These are phyloP conservation scores for Dothideomycetidae sp. DNA, from an alignment of 2,329 filamentous ascomycete genomes.

Conservation along the genomic window DNA sequence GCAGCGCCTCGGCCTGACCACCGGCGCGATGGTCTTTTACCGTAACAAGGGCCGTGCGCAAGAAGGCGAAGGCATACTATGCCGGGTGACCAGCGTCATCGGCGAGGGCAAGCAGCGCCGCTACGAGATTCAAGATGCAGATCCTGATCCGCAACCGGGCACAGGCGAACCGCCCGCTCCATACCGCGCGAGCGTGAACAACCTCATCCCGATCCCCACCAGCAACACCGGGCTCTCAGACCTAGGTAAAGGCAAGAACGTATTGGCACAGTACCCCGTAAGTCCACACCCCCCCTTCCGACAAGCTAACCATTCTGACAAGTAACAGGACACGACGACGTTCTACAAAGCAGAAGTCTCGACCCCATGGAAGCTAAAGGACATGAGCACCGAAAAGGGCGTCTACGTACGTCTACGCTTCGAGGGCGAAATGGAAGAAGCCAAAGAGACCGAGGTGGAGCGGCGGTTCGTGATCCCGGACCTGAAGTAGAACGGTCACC, in stretches of 20 bases:
- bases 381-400: constrained; percentile 16
- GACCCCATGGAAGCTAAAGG: constrained; percentile 27
- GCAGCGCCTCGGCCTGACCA: constrained; percentile 21
- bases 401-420: constrained; percentile 32
- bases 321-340: constrained; percentile 33
- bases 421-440: constrained; percentile 34
- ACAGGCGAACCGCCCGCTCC: constrained; percentile 20
- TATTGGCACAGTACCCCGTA: constrained; percentile 35
- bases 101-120: constrained; percentile 39
- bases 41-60: constrained; percentile 26
- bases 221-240: constrained; percentile 29
- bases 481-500: not conserved
- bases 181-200: constrained; percentile 33
- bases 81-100: constrained; percentile 36
- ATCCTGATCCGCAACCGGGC: constrained; percentile 27
- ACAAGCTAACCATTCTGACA: not conserved
- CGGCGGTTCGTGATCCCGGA: constrained; percentile 32
- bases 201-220: constrained; percentile 32
- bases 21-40: constrained; percentile 37
- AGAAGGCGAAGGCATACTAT: constrained; percentile 39
- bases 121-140: constrained; percentile 39
- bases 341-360: constrained; percentile 40
- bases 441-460: constrained; percentile 34
- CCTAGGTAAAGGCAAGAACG: constrained; percentile 28
- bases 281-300: not conserved